phyloP scores from a whole-genome alignment of 306 rosid species.

The Cicer arietinum region DNA sequence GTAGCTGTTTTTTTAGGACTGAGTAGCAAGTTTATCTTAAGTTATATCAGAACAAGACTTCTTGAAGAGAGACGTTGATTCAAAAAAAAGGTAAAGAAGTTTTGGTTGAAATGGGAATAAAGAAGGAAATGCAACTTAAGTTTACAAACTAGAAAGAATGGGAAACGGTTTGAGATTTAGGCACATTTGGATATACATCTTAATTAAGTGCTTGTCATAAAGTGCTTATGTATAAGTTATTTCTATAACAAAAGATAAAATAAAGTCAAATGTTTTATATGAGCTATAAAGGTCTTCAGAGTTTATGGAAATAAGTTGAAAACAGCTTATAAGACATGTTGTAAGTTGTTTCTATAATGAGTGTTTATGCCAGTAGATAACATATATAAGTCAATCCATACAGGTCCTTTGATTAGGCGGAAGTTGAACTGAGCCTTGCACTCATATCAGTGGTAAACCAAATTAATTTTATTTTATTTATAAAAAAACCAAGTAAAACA shows the following conservation, averaged over 20 bases:
- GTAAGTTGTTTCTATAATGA: no score
- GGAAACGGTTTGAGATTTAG: constrained; percentile 1
- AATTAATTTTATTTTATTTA: background rate
- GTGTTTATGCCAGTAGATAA: no score
- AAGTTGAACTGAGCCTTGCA: background rate
- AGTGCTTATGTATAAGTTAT: no score
- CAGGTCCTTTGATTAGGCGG: background rate
- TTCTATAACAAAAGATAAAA: no score
- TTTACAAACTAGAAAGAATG: background rate
- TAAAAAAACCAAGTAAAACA: background rate
- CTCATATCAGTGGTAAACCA: background rate
- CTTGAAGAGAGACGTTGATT: constrained; percentile 8
- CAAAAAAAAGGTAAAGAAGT: background rate
- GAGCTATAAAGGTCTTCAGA: no score
- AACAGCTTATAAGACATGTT: no score
- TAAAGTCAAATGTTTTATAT: no score
- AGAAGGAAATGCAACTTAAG: constrained; percentile 5
- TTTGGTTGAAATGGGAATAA: background rate
- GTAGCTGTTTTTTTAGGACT: background rate
- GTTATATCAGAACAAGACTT: background rate
- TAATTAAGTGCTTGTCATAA: no score
- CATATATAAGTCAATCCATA: no score
- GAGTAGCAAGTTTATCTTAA: background rate
- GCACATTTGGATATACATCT: no score
- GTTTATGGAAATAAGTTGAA: no score